Evolutionary conservation across 2,329 filamentous ascomycete species (phyloP), one percentile per base, ranked within the genome.

Genomic region (Paecilomyces sp.): DNA sequence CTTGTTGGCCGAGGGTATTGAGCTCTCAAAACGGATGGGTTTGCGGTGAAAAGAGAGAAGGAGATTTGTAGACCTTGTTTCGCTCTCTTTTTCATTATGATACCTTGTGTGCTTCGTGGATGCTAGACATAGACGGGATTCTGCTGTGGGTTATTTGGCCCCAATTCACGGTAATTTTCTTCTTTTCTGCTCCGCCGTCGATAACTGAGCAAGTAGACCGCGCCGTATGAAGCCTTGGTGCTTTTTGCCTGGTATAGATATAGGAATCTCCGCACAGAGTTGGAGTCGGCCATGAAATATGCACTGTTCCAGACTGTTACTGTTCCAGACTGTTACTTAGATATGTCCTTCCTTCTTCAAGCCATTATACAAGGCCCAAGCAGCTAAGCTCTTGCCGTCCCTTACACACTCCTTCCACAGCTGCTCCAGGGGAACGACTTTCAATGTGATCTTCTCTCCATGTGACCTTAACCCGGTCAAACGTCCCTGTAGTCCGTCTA

Each of bases 1-100:
- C 1, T 90, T 88, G 4, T 75, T 93, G 54, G 90, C 90, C 0
- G 89, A 93, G 72, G 90, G 90, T 0, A 86, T 93, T 61, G 86
- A 92, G 69, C 76, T 91, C 63, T 88, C 88, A 22, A 88, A 85
- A 77, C 74, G 72, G 63, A 70, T 68, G 63, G 36, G 55, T 28
- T 7, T 53, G 51, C 25, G 51, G 36, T 47, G 15, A 47, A 5
- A 8, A 47, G 36, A 18, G 36, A 47, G 13, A 47, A 8, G 18
- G 15, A 4, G n/a, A 2, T 18, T 8, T 47, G 36, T 18, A n/a
- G n/a, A 8, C 15, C 36, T n/a, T 18, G 36, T 3, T 47, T 47
- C 15, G 36, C 36, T 18, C n/a, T 47, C 15, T 47, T 18, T 47
- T 47, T 47, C 18, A 47, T 47, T n/a, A 18, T 47, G 36, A 47